Evolutionary conservation across 306 rosid genomes (phyloP).

Genomic region (Acacia acuminata): DNA sequence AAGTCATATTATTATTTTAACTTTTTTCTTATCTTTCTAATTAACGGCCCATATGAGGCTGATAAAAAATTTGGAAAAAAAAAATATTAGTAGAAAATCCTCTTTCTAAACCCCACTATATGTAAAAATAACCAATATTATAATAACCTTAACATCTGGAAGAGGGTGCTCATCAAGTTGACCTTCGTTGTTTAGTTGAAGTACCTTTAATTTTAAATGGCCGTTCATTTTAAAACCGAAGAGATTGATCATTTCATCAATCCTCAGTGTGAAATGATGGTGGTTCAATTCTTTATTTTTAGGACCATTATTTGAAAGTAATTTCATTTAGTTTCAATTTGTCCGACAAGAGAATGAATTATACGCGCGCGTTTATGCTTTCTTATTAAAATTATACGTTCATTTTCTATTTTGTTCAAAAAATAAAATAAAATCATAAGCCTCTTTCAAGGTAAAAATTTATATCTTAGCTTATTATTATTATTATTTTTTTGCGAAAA

Average conservation of each 20-base stretch:
- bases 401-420: not conserved
- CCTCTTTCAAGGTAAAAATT: not conserved
- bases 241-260: conserved; percentile 15
- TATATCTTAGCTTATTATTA: not conserved
- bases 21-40: no score
- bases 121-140: not conserved
- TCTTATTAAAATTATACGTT: not conserved
- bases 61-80: no score
- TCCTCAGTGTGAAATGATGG: conserved; percentile 2
- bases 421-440: not conserved
- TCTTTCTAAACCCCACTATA: not conserved
- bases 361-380: not conserved
- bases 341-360: not conserved
- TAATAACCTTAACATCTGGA: not conserved
- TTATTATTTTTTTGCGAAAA: not conserved
- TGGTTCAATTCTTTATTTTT: not conserved
- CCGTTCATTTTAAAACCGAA: not conserved
- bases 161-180: conserved; percentile 11
- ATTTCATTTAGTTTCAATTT: not conserved
- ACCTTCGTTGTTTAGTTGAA: conserved; percentile 17
- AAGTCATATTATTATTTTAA: no score
- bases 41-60: no score
- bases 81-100: no score
- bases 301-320: not conserved
- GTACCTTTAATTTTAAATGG: conserved; percentile 28